Evolutionary conservation across 257 asterid genomes (phyloP).

Genomic region (Orobanche coerulescens): DNA sequence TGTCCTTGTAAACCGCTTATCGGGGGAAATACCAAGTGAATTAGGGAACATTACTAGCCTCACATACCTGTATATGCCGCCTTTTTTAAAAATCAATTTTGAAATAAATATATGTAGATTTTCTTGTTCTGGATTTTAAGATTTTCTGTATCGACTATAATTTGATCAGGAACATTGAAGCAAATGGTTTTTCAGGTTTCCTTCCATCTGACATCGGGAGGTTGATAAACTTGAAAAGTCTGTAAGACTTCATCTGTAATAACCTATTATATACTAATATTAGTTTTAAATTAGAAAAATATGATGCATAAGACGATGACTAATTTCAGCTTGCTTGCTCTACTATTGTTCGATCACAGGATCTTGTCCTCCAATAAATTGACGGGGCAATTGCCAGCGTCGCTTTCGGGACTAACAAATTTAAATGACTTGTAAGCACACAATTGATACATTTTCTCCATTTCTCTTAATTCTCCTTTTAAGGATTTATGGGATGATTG

Average conservation of each 20-base stretch:
- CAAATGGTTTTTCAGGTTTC: conserved; percentile 56
- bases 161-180: conserved; percentile 69
- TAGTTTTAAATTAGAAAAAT: conserved; percentile 12
- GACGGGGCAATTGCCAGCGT: conserved; percentile 50
- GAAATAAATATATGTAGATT: background rate
- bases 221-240: conserved; percentile 39
- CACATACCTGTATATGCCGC: conserved; percentile 58
- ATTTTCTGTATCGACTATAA: conserved; percentile 12
- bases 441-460: background rate
- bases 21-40: conserved; percentile 69
- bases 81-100: background rate
- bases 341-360: conserved; percentile 38
- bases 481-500: conserved; percentile 16
- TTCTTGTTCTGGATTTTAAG: conserved; percentile 7
- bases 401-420: conserved; percentile 47
- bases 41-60: conserved; percentile 67
- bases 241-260: conserved; percentile 42
- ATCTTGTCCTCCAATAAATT: conserved; percentile 62
- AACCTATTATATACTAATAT: background rate
- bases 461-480: background rate
- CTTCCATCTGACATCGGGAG: conserved; percentile 69
- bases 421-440: conserved; percentile 62
- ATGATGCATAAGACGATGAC: background rate
- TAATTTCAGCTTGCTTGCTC: conserved; percentile 10
- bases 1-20: conserved; percentile 63